A percentile compares a stretch with the other conserved stretches of the same genome.
phyloP scores from a whole-genome alignment of 768 basidiomycete genomes.

The Dentipellis fragilis region DNA sequence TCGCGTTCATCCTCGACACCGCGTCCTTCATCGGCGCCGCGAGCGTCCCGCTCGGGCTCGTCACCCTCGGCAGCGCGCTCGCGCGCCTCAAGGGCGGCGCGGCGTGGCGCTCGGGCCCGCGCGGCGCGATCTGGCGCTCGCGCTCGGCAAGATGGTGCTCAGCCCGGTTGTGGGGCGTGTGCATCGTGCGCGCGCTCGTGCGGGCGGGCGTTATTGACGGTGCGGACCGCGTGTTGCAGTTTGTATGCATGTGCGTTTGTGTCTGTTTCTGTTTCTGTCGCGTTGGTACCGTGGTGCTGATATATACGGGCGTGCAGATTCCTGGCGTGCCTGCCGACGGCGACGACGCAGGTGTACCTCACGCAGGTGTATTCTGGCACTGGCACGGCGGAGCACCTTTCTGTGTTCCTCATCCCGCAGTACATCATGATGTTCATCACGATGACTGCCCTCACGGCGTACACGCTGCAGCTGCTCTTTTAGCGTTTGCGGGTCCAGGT shows the following conservation, averaged over 20 bases:
- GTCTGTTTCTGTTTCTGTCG: neutral
- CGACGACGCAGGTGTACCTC: constrained; percentile 38
- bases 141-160: constrained; percentile 44
- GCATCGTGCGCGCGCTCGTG: constrained; percentile 41
- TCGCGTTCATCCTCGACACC: constrained; percentile 49
- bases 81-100: constrained; percentile 42
- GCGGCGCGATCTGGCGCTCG: constrained; percentile 46
- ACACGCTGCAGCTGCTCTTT: constrained; percentile 11
- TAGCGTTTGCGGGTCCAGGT: neutral
- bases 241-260: constrained; percentile 55
- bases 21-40: constrained; percentile 51
- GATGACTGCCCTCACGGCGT: constrained; percentile 9
- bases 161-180: constrained; percentile 52
- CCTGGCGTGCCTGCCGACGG: constrained; percentile 10
- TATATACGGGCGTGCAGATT: constrained; percentile 1
- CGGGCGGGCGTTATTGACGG: constrained; percentile 33
- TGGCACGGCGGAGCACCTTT: constrained; percentile 50
- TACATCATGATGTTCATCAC: constrained; percentile 13
- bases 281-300: neutral
- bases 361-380: constrained; percentile 61
- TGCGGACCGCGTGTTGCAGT: constrained; percentile 49
- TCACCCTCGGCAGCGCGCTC: constrained; percentile 53
- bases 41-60: constrained; percentile 52
- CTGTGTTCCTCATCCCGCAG: constrained; percentile 53
- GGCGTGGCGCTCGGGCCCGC: constrained; percentile 34